Percentiles rank a stretch among this genome's conserved stretches.
Evolutionary conservation across 2,329 filamentous ascomycete species (phyloP).

Genomic region (Hymenoscyphus occultus): DNA sequence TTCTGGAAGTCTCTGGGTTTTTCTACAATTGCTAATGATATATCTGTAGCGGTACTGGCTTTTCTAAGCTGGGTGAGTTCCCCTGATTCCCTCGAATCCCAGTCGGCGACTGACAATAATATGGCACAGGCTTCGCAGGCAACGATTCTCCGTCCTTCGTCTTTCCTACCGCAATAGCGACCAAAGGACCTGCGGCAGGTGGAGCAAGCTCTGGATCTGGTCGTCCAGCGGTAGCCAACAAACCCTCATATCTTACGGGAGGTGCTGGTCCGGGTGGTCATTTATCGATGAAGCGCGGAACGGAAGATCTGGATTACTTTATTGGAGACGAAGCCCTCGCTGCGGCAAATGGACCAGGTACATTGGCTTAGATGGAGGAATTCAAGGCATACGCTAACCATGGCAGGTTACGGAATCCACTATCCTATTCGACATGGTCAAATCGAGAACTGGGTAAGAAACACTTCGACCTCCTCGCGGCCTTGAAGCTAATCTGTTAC

Average conservation of each 20-base stretch:
- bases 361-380: slow-evolving; percentile 7
- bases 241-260: slow-evolving; percentile 91
- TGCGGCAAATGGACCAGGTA: slow-evolving; percentile 79
- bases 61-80: slow-evolving; percentile 89
- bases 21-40: slow-evolving; percentile 24
- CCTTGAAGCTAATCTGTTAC: slow-evolving; percentile 24
- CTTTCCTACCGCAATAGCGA: slow-evolving; percentile 97
- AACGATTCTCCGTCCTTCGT: slow-evolving; percentile 99
- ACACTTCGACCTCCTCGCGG: background rate
- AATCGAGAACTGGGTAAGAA: slow-evolving; percentile 92
- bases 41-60: slow-evolving; percentile 85
- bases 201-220: slow-evolving; percentile 77
- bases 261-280: slow-evolving; percentile 81
- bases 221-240: slow-evolving; percentile 85
- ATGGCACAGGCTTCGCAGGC: slow-evolving; percentile 79
- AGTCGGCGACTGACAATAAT: slow-evolving; percentile 10
- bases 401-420: slow-evolving; percentile 83
- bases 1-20: background rate
- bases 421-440: slow-evolving; percentile 98
- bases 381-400: slow-evolving; percentile 21
- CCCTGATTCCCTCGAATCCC: background rate
- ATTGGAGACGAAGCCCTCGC: slow-evolving; percentile 94
- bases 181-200: slow-evolving; percentile 73
- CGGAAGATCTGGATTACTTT: slow-evolving; percentile 97
- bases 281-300: slow-evolving; percentile 87